Evolutionary conservation across 2,329 filamentous ascomycete genomes (phyloP).

Genomic region (Colletotrichum simmondsii): DNA sequence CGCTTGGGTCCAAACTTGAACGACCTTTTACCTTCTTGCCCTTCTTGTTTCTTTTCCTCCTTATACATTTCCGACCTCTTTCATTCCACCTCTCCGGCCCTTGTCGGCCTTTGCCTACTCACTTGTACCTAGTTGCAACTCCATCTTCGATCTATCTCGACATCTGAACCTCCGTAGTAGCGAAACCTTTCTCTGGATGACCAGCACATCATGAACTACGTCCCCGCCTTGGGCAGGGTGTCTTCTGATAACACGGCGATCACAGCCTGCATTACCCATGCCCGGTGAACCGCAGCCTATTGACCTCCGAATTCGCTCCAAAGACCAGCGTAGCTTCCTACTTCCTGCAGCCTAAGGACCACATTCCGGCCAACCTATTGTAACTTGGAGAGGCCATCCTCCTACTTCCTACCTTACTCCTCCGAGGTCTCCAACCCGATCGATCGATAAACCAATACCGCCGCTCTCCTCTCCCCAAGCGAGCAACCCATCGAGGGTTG

Average conservation of each 20-base stretch:
- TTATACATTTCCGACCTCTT: not conserved
- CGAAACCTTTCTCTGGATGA: conserved; percentile 30
- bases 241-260: conserved; percentile 46
- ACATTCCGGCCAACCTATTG: not conserved
- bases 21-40: not conserved
- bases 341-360: not conserved
- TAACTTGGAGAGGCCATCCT: not conserved
- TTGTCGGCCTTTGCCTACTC: not conserved
- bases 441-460: not conserved
- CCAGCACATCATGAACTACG: conserved; percentile 43
- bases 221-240: conserved; percentile 48
- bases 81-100: not conserved
- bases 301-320: not conserved
- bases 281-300: conserved; percentile 31
- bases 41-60: not conserved
- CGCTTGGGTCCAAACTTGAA: not conserved
- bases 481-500: conserved; percentile 9
- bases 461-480: not conserved
- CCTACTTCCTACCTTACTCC: no score
- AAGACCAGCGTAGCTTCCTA: not conserved
- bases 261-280: conserved; percentile 34
- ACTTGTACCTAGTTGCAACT: not conserved
- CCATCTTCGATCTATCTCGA: not conserved
- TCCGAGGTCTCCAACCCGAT: not conserved
- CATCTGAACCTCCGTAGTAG: not conserved